Base-by-base conservation (phyloP, 148 eudicot genomes). In the Suaeda aralocaspica region DNA sequence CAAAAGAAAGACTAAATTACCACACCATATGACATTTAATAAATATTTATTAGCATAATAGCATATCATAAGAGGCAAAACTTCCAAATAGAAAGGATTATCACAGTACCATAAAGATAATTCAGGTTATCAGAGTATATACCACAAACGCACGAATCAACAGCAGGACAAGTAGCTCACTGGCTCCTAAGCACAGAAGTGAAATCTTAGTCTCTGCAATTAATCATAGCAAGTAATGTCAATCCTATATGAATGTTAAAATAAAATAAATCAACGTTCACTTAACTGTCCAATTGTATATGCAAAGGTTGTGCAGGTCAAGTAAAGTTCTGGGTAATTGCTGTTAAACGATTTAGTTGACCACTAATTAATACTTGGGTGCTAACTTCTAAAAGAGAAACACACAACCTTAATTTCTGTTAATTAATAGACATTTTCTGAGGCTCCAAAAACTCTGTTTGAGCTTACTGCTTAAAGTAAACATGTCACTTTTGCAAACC, bases 381-480 rank as follows among this genome's bases (percentile, higher is more conserved):
- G 49, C 46, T 77, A 51, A 66, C 36, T 59, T 30, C 63, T 39
- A 66, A 68, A 33, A 2, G 51, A 22, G 60, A 18, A 33, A 18
- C 28, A 77, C 64, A 71, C 13, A 73, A 62, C 77, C 74, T 72
- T 78, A 63, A 73, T 62, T 55, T 63, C 41, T 73, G 66, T 59
- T 78, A 78, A 73, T 67, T 36, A 63, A 41, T 31, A 65, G 70
- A 63, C 41, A 31, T 63, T 72, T 62, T 67, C 26, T 39, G 26
- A 52, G 46, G 50, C 21, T 49, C 59, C 53, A 34, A 28, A 16
- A 49, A 70, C 61, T 59, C 68, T 62, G 56, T 42, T n/a, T 36
- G 28, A 31, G 57, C 63, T 77, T 66, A 50, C 57, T 41, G 12
- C 41, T 58, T n/a, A 67, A 60, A 19, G 76, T 49, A 53, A 24